Conservation (phyloP, 164 flowering plant species). For the Aristolochia contorta region DNA sequence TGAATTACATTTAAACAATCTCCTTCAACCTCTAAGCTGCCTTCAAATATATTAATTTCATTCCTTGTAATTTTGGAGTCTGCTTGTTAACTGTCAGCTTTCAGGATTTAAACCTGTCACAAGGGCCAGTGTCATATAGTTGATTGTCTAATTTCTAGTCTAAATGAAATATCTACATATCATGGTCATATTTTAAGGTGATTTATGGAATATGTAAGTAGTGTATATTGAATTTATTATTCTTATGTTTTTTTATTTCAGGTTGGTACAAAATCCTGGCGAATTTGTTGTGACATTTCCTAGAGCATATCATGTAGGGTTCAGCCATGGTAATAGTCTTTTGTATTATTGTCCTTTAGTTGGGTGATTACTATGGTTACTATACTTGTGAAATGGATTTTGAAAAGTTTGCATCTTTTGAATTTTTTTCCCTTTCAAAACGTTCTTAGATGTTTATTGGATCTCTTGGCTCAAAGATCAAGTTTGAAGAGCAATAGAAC, state of each 20-base stretch:
- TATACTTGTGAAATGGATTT: no score
- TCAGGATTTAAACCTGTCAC: no score
- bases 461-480: no score
- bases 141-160: background rate
- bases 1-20: no score
- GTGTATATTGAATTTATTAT: background rate
- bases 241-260: conserved; percentile 12
- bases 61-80: no score
- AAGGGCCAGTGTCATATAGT: no score
- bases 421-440: background rate
- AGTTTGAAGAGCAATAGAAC: no score
- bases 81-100: background rate
- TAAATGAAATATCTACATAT: background rate
- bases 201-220: background rate
- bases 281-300: conserved; percentile 99
- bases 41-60: no score
- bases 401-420: background rate
- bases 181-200: background rate
- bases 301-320: conserved; percentile 97
- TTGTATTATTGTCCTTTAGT: background rate
- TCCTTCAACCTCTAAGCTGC: no score
- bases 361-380: background rate
- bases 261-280: conserved; percentile 95
- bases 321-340: conserved; percentile 84
- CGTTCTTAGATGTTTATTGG: no score